phyloP scores from a whole-genome alignment of 2,329 filamentous ascomycete species.

The Colletotrichum musicola region DNA sequence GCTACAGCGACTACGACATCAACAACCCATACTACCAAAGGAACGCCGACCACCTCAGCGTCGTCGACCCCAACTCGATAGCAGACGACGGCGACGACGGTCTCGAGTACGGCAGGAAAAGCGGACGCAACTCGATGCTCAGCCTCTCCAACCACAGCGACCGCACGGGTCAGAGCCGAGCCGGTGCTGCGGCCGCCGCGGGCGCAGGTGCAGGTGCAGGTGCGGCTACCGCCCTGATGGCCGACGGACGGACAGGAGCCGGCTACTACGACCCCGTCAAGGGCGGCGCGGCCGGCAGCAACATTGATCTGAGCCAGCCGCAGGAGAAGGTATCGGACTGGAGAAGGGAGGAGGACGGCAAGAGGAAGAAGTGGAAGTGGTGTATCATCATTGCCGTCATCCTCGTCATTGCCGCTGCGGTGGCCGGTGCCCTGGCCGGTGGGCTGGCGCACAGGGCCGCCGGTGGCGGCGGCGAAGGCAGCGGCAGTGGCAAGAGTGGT shows the following conservation, averaged over 20 bases:
- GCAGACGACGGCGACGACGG: slow-evolving; percentile 91
- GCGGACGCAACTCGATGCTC: slow-evolving; percentile 70
- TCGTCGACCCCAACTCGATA: slow-evolving; percentile 83
- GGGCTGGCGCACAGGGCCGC: slow-evolving; percentile 74
- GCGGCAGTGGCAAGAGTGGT: slow-evolving; percentile 44
- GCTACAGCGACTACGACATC: slow-evolving; percentile 61
- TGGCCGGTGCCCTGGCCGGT: slow-evolving; percentile 81
- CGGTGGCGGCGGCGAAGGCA: slow-evolving; percentile 43
- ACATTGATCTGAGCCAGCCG: neutral
- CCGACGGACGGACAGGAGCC: slow-evolving; percentile 48
- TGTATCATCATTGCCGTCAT: slow-evolving; percentile 74
- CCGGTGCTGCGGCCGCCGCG: slow-evolving; percentile 54
- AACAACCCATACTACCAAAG: slow-evolving; percentile 76
- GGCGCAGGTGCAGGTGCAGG: slow-evolving; percentile 61
- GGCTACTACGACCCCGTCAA: slow-evolving; percentile 70
- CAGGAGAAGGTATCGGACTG: slow-evolving; percentile 76
- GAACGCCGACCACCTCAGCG: slow-evolving; percentile 64
- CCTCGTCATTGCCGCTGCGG: slow-evolving; percentile 73
- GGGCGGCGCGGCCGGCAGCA: slow-evolving; percentile 42
- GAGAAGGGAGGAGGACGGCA: slow-evolving; percentile 69
- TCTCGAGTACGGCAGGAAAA: slow-evolving; percentile 63
- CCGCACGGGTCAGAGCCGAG: slow-evolving; percentile 43
- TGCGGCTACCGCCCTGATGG: slow-evolving; percentile 50
- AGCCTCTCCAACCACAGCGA: slow-evolving; percentile 62
- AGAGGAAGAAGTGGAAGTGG: slow-evolving; percentile 77